These are phyloP conservation scores for Pyricularia sp. DNA, from an alignment of 2,329 filamentous ascomycete species.

Conservation along the genomic window DNA sequence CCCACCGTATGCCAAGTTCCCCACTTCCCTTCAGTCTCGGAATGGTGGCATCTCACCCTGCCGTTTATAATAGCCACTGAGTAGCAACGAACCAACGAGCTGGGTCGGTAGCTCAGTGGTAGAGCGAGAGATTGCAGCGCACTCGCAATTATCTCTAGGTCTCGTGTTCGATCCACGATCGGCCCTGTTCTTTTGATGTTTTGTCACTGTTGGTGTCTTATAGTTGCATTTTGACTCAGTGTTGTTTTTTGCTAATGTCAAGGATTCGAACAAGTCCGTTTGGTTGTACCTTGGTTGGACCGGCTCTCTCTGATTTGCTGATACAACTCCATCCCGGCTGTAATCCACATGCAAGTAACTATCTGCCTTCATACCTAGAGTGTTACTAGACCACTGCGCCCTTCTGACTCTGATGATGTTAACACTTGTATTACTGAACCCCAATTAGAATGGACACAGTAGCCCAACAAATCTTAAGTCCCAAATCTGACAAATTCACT, in stretches of 20 bases:
- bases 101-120: constrained; percentile 4
- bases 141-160: constrained; percentile 1
- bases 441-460: too few relatives aligned
- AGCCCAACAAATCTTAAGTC: too few relatives aligned
- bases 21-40: not conserved
- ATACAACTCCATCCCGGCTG: too few relatives aligned
- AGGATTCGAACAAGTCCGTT: not conserved
- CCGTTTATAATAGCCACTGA: not conserved
- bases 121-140: constrained; percentile 4
- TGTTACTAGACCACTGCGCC: too few relatives aligned
- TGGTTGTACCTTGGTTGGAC: too few relatives aligned
- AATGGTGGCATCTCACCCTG: not conserved
- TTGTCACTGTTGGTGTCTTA: not conserved
- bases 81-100: not conserved
- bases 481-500: too few relatives aligned
- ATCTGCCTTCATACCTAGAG: too few relatives aligned
- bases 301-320: too few relatives aligned
- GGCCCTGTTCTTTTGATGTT: not conserved
- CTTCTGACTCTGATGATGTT: too few relatives aligned
- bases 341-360: too few relatives aligned
- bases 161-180: constrained; percentile 2
- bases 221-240: not conserved
- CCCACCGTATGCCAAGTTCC: not conserved
- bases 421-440: too few relatives aligned
- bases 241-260: not conserved